phyloP scores from a whole-genome alignment of 2,329 filamentous ascomycete genomes.

The Sarocladiaceae sp. region DNA sequence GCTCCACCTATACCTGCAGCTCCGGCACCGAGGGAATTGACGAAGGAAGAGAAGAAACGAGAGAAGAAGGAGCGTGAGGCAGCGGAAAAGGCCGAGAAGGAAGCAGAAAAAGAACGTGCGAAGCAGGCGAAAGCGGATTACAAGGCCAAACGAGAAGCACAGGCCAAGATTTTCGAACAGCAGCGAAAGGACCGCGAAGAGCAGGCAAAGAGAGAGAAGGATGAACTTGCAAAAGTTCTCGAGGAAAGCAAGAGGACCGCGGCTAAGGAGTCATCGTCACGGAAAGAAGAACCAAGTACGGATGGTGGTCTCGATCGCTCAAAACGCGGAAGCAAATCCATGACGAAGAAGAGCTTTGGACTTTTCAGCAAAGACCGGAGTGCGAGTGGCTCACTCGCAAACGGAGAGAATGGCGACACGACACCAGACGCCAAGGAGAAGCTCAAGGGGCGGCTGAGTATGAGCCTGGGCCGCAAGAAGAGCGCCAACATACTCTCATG shows the following conservation, averaged over 20 bases:
- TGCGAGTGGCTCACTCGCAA: conserved; percentile 14
- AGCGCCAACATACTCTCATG: conserved; percentile 41
- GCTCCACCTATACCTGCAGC: neutral
- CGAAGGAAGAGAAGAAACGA: conserved; percentile 57
- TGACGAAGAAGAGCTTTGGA: conserved; percentile 68
- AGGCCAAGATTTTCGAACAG: conserved; percentile 45
- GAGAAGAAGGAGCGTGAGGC: conserved; percentile 62
- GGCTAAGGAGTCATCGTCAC: conserved; percentile 41
- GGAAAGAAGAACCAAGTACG: conserved; percentile 32
- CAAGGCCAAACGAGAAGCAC: conserved; percentile 41
- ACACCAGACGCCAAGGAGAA: conserved; percentile 40
- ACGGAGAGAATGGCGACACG: conserved; percentile 23
- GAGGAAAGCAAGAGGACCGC: conserved; percentile 61
- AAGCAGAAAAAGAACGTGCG: conserved; percentile 41
- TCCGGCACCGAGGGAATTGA: conserved; percentile 25
- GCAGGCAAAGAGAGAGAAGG: conserved; percentile 50
- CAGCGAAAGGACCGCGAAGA: conserved; percentile 50
- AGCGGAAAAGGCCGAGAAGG: conserved; percentile 49
- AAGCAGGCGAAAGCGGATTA: conserved; percentile 35
- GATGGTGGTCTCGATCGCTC: conserved; percentile 57
- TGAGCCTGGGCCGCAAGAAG: conserved; percentile 65
- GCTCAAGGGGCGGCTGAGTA: conserved; percentile 59
- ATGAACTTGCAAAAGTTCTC: conserved; percentile 56
- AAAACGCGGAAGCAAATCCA: conserved; percentile 67
- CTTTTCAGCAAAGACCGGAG: conserved; percentile 53